Conservation (phyloP, 2,329 filamentous ascomycete species). For the Acarospora socialis region DNA sequence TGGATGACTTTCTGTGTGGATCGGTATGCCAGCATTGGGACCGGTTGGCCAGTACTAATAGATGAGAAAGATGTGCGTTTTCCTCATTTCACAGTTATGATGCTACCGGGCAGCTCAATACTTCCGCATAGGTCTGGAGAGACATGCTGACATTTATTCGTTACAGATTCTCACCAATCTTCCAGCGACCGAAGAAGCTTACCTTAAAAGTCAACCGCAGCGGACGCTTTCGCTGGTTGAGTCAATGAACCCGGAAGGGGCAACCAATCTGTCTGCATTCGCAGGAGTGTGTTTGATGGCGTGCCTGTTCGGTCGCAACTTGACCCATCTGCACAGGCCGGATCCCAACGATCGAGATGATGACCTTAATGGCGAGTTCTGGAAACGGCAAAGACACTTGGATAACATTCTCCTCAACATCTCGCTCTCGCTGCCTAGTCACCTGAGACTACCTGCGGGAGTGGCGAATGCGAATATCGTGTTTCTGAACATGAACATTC, state of each 20-base stretch:
- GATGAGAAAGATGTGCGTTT: conserved; percentile 64
- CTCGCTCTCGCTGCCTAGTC: conserved; percentile 63
- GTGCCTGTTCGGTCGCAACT: conserved; percentile 79
- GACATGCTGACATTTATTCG: too few species aligned
- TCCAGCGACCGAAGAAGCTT: conserved; percentile 72
- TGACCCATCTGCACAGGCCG: conserved; percentile 80
- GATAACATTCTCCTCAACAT: conserved; percentile 86
- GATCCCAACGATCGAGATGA: conserved; percentile 67
- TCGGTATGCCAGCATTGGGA: conserved; percentile 87
- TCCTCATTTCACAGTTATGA: too few species aligned
- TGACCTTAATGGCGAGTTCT: conserved; percentile 86
- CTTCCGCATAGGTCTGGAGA: too few species aligned
- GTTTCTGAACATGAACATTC: conserved; percentile 92
- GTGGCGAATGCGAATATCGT: conserved; percentile 70
- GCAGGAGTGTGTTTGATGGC: conserved; percentile 72
- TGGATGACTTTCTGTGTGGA: conserved; percentile 91
- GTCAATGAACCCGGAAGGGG: conserved; percentile 56
- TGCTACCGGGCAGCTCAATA: too few species aligned
- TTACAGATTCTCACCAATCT: conserved; percentile 63
- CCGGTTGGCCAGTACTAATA: conserved; percentile 90
- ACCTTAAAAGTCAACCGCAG: conserved; percentile 62
- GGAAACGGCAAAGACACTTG: conserved; percentile 80
- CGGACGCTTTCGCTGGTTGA: conserved; percentile 56
- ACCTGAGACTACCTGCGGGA: conserved; percentile 65
- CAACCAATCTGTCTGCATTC: conserved; percentile 59